Evolutionary conservation across 2,329 filamentous ascomycete species (phyloP).

Genomic region (Pseudogymnoascus sp.): DNA sequence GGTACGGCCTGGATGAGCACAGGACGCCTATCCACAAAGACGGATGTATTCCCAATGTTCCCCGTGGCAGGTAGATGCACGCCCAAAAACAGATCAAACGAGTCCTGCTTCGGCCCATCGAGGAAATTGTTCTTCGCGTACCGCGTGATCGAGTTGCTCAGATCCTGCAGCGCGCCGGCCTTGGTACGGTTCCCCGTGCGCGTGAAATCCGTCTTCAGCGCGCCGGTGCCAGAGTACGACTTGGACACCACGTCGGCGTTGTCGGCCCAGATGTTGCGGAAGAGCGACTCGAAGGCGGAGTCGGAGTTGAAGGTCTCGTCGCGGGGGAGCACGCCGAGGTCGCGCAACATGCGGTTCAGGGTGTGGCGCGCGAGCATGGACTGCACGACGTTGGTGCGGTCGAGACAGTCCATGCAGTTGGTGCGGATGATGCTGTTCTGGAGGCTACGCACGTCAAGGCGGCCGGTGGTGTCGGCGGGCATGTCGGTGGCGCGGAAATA

Average conservation of each 20-base stretch:
- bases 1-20: conserved; percentile 88
- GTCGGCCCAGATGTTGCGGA: conserved; percentile 97
- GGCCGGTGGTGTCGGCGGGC: conserved; percentile 60
- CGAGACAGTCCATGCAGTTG: conserved; percentile 98
- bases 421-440: conserved; percentile 91
- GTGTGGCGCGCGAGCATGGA: conserved; percentile 91
- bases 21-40: conserved; percentile 80
- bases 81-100: conserved; percentile 89
- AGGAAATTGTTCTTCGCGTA: conserved; percentile 92
- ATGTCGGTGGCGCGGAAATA: conserved; percentile 92
- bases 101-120: conserved; percentile 89
- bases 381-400: conserved; percentile 96
- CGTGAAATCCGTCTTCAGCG: conserved; percentile 96
- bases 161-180: conserved; percentile 74
- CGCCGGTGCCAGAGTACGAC: conserved; percentile 90
- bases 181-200: conserved; percentile 86
- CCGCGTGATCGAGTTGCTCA: conserved; percentile 78
- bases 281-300: conserved; percentile 74
- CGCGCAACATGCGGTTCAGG: conserved; percentile 78
- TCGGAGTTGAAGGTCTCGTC: conserved; percentile 70
- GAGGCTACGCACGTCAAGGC: conserved; percentile 68
- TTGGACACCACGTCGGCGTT: conserved; percentile 93
- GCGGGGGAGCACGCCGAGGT: conserved; percentile 67
- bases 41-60: conserved; percentile 59
- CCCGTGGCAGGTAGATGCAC: conserved; percentile 69